phyloP scores from a whole-genome alignment of 768 basidiomycete species.

The Lepiota subincarnata region DNA sequence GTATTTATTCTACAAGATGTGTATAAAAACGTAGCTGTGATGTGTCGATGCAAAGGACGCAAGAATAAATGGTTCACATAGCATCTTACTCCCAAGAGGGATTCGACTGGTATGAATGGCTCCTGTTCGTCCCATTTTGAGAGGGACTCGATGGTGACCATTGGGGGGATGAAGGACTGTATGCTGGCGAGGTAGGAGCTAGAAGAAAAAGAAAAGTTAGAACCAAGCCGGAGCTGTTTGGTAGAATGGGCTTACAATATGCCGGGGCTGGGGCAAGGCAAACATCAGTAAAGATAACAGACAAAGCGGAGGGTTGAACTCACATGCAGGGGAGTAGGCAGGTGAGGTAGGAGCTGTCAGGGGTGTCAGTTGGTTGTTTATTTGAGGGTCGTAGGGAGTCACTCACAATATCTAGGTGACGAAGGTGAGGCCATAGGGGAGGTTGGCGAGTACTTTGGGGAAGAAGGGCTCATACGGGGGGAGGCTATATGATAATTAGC shows the following conservation, averaged over 20 bases:
- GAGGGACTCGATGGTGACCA: constrained; percentile 84
- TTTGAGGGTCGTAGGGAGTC: background rate
- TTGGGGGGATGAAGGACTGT: constrained; percentile 80
- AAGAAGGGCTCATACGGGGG: constrained; percentile 81
- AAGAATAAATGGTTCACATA: background rate
- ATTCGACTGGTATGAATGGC: constrained; percentile 42
- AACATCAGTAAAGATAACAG: background rate
- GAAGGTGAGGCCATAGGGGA: constrained; percentile 88
- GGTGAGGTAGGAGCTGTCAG: constrained; percentile 77
- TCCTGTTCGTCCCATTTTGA: constrained; percentile 43
- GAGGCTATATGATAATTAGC: constrained; percentile 46
- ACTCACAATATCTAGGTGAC: constrained; percentile 89
- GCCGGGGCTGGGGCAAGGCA: constrained; percentile 53
- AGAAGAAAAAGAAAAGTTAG: constrained; percentile 14
- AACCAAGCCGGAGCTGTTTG: constrained; percentile 11
- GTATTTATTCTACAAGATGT: constrained; percentile 14
- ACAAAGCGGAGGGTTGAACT: constrained; percentile 28
- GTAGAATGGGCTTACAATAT: constrained; percentile 54
- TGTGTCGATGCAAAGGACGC: background rate
- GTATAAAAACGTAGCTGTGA: constrained; percentile 12
- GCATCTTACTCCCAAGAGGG: constrained; percentile 48
- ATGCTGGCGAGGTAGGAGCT: constrained; percentile 84
- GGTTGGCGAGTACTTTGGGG: constrained; percentile 91
- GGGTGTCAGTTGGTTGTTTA: constrained; percentile 10
- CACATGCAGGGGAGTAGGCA: constrained; percentile 84